Percentiles rank a stretch among this genome's conserved stretches.
Evolutionary conservation across 257 asterid species (phyloP).

Genomic region (Gentiana macrophylla): DNA sequence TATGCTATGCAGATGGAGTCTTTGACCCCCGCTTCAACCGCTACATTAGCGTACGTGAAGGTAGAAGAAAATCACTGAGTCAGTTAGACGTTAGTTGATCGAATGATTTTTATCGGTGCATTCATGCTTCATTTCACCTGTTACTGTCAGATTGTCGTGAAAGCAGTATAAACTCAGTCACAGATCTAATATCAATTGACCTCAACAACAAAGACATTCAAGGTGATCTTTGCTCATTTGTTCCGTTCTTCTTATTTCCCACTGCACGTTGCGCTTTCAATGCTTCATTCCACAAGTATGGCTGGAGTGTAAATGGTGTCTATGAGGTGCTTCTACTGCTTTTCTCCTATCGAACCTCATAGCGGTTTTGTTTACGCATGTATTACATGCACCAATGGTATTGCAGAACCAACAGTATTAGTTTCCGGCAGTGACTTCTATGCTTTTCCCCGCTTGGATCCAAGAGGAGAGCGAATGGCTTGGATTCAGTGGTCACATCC

Average conservation of each 20-base stretch:
- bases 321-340: conserved; percentile 1
- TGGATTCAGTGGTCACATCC: conserved; percentile 99
- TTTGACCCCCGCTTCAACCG: conserved; percentile 70
- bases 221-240: conserved; percentile 30
- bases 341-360: neutral
- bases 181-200: conserved; percentile 68
- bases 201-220: conserved; percentile 25
- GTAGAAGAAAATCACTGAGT: conserved; percentile 19
- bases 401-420: conserved; percentile 67
- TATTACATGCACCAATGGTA: conserved; percentile 5
- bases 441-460: conserved; percentile 88
- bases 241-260: neutral
- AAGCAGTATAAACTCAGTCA: conserved; percentile 48
- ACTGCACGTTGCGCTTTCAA: neutral
- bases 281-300: neutral
- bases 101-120: conserved; percentile 1
- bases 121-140: conserved; percentile 8
- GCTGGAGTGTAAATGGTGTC: neutral
- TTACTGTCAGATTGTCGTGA: conserved; percentile 58
- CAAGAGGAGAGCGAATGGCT: conserved; percentile 71
- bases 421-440: conserved; percentile 77
- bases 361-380: conserved; percentile 1
- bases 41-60: conserved; percentile 76
- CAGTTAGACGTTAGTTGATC: neutral
- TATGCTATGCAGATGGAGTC: conserved; percentile 90